Conservation (phyloP, 345 rosid genomes). For the Fremontodendron californicum region DNA sequence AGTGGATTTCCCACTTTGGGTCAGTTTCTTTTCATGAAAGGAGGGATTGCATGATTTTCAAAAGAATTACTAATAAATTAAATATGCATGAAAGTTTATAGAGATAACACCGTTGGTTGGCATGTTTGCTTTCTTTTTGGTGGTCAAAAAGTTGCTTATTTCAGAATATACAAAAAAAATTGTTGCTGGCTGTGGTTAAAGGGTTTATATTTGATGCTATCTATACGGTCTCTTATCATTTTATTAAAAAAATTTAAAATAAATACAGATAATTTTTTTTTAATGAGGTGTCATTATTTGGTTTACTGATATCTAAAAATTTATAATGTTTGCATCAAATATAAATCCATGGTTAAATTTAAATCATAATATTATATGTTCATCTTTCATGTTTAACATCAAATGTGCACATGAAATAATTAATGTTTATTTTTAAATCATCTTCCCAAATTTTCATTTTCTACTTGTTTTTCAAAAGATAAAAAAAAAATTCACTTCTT, state of each 20-base stretch:
- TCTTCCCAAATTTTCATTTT: background rate
- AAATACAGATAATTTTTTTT: too few species aligned
- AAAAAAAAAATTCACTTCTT: too few species aligned
- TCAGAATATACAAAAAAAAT: background rate
- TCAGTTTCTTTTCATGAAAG: background rate
- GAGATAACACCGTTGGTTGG: background rate
- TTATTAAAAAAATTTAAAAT: too few species aligned
- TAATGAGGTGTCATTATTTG: too few species aligned
- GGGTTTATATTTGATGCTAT: too few species aligned
- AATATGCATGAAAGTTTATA: background rate
- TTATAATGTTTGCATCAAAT: too few species aligned
- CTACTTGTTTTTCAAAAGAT: too few species aligned
- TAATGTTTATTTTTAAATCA: background rate
- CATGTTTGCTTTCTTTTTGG: background rate
- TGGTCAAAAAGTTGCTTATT: background rate
- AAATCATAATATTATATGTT: background rate
- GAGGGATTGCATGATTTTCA: background rate
- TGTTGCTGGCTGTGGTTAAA: background rate
- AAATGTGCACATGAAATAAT: background rate
- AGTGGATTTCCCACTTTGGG: constrained; percentile 12
- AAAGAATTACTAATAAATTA: background rate
- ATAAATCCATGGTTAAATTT: background rate
- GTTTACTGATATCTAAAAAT: too few species aligned
- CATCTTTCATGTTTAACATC: background rate
- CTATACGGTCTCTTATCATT: too few species aligned